Evolutionary conservation across 345 rosid genomes (phyloP).

Genomic region (Angophora floribunda): DNA sequence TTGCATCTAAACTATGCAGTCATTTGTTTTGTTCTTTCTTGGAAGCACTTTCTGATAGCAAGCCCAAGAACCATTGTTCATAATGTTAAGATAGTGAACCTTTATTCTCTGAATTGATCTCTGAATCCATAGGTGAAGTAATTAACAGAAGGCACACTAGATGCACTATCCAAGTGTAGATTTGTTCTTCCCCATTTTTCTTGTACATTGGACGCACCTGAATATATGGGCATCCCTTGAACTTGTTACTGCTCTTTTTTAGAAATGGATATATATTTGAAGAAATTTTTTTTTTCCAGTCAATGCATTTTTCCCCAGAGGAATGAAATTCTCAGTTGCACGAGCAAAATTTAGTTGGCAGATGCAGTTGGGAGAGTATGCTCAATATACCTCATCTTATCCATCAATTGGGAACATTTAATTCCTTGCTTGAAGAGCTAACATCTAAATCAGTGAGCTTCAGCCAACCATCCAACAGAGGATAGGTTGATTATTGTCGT

Average conservation of each 20-base stretch:
- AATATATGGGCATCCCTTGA: not conserved
- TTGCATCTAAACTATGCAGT: not conserved
- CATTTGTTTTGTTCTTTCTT: not conserved
- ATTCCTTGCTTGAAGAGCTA: not conserved
- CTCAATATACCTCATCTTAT: not conserved
- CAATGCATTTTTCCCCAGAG: not conserved
- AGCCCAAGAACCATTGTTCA: not conserved
- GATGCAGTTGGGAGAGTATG: not conserved
- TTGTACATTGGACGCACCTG: not conserved
- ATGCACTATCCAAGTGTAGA: not conserved
- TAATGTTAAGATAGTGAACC: not conserved
- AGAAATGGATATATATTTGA: not conserved
- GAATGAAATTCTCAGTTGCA: not conserved
- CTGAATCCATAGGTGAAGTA: not conserved
- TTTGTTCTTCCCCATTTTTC: not conserved
- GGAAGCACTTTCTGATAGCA: not conserved
- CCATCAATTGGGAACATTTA: not conserved
- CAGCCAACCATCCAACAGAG: not conserved
- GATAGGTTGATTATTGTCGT: not conserved
- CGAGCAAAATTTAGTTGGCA: not conserved
- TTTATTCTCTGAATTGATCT: not conserved
- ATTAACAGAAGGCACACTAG: not conserved
- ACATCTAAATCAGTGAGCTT: not conserved
- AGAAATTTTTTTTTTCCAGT: not conserved
- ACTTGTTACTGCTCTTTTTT: not conserved